A percentile compares a stretch with the other conserved stretches of the same genome.
Conservation (phyloP, 176 grass and related monocot species). For the Oropetium thomaeum region DNA sequence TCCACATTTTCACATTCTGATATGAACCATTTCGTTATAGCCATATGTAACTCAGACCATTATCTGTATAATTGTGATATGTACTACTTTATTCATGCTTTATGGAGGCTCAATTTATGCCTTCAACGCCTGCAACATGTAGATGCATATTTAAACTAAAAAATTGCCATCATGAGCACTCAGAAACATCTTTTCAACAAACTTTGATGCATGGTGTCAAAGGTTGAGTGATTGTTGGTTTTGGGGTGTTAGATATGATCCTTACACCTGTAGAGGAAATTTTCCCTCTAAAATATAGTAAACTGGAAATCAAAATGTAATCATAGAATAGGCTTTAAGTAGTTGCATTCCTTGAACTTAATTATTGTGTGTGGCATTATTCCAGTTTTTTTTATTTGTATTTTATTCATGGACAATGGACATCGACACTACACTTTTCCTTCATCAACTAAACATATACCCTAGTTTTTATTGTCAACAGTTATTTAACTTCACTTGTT, state of each 20-base stretch:
- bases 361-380: neutral
- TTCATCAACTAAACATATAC: neutral
- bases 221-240: neutral
- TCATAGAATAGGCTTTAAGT: neutral
- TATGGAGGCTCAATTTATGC: constrained; percentile 9
- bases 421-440: neutral
- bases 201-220: neutral
- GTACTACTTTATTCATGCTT: constrained; percentile 13
- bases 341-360: neutral
- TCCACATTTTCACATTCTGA: neutral
- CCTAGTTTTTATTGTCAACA: neutral
- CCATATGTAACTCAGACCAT: neutral
- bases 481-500: constrained; percentile 22
- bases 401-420: constrained; percentile 15
- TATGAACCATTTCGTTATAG: neutral
- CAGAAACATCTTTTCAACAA: neutral
- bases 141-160: neutral
- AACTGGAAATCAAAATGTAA: neutral
- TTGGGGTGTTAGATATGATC: neutral
- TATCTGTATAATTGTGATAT: constrained; percentile 1
- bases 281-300: neutral
- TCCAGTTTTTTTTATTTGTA: neutral
- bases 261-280: neutral
- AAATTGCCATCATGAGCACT: neutral
- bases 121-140: constrained; percentile 11